Percentiles rank a stretch among this genome's conserved stretches.
Evolutionary conservation across 768 basidiomycete genomes (phyloP).

Genomic region (Lenzites betulinus): DNA sequence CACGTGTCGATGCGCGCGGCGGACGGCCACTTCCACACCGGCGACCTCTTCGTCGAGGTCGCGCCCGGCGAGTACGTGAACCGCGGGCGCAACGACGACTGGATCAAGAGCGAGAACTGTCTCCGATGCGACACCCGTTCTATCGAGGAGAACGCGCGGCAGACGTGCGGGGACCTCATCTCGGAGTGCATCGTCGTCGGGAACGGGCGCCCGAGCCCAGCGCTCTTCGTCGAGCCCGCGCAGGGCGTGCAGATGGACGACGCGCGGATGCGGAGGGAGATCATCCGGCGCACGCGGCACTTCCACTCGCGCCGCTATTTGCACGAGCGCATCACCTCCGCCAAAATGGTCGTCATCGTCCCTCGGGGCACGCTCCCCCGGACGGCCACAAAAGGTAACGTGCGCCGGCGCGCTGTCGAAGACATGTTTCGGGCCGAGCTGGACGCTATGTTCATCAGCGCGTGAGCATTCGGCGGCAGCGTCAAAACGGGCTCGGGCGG

Average conservation of each 20-base stretch:
- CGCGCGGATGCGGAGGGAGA: slow-evolving; percentile 60
- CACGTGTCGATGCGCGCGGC: slow-evolving; percentile 51
- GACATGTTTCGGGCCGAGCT: slow-evolving; percentile 56
- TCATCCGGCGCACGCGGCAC: slow-evolving; percentile 63
- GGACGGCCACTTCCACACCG: slow-evolving; percentile 74
- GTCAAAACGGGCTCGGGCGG: slow-evolving; percentile 1
- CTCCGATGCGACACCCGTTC: slow-evolving; percentile 71
- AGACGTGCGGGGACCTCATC: slow-evolving; percentile 60
- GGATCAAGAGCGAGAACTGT: slow-evolving; percentile 77
- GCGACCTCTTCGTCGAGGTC: slow-evolving; percentile 70
- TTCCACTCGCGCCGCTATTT: slow-evolving; percentile 72
- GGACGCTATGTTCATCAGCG: slow-evolving; percentile 50
- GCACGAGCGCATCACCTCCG: slow-evolving; percentile 67
- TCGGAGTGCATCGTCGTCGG: slow-evolving; percentile 73
- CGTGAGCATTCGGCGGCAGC: background rate
- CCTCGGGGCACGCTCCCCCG: slow-evolving; percentile 63
- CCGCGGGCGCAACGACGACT: slow-evolving; percentile 74
- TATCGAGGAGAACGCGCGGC: slow-evolving; percentile 62
- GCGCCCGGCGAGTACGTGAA: slow-evolving; percentile 56
- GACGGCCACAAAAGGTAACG: slow-evolving; percentile 76
- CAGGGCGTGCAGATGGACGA: slow-evolving; percentile 49
- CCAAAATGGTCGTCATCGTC: slow-evolving; percentile 67
- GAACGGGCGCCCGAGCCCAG: slow-evolving; percentile 67
- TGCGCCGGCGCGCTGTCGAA: slow-evolving; percentile 72
- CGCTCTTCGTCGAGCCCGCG: slow-evolving; percentile 64